Conservation (phyloP, 495 filamentous ascomycete genomes). For the Amniculicola lignicola region DNA sequence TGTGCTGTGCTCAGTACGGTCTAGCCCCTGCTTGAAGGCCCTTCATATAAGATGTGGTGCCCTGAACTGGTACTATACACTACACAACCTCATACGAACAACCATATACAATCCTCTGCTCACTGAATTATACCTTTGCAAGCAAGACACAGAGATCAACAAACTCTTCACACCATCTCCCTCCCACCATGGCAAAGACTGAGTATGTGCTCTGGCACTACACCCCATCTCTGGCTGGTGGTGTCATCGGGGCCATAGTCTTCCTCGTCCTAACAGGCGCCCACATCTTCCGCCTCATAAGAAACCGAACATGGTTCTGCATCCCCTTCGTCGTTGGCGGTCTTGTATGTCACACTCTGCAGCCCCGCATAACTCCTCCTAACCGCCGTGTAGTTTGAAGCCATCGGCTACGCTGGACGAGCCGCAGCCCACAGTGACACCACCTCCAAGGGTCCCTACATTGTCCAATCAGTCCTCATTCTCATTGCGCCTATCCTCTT, state of each 20-base stretch:
- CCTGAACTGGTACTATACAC: no score
- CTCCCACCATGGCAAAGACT: background rate
- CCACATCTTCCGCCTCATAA: conserved; percentile 12
- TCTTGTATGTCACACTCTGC: conserved; percentile 1
- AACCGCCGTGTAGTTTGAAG: conserved; percentile 15
- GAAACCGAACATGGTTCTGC: conserved; percentile 26
- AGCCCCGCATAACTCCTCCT: background rate
- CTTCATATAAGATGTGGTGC: no score
- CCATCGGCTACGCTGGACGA: conserved; percentile 26
- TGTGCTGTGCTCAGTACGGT: no score
- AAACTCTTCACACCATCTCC: no score
- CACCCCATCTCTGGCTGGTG: conserved; percentile 17
- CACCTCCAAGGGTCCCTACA: conserved; percentile 32
- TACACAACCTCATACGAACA: no score
- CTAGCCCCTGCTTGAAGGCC: no score
- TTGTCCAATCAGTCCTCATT: conserved; percentile 38
- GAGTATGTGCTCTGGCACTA: conserved; percentile 16
- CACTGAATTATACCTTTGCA: no score
- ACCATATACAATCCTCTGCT: no score
- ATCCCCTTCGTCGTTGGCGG: conserved; percentile 22
- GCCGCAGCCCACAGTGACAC: conserved; percentile 21
- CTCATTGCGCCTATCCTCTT: conserved; percentile 38
- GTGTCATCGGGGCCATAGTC: conserved; percentile 4
- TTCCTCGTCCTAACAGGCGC: conserved; percentile 7
- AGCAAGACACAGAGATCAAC: no score